Percentiles rank a stretch among this genome's conserved stretches.
These are phyloP conservation scores for Tylopilus felleus DNA, from an alignment of 768 basidiomycete species.

Conservation along the genomic window DNA sequence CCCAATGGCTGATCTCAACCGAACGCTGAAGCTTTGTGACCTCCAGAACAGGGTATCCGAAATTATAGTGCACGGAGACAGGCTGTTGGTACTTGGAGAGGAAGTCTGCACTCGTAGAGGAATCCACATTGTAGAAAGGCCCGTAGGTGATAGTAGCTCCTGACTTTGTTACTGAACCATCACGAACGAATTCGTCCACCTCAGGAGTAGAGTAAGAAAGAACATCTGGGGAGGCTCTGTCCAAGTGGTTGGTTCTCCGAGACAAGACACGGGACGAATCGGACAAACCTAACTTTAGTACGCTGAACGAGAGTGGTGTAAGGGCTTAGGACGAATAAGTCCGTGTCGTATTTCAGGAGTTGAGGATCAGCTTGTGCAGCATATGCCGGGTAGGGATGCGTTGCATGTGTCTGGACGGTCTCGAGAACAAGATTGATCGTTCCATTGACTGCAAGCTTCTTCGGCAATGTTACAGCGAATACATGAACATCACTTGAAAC, in stretches of 20 bases:
- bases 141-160: conserved; percentile 86
- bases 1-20: conserved; percentile 97
- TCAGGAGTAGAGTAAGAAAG: conserved; percentile 70
- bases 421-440: conserved; percentile 77
- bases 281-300: conserved; percentile 77
- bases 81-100: conserved; percentile 58
- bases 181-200: conserved; percentile 56
- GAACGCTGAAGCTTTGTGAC: conserved; percentile 67
- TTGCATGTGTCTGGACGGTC: conserved; percentile 74
- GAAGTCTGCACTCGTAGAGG: conserved; percentile 57
- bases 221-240: conserved; percentile 69
- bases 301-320: conserved; percentile 80
- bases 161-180: conserved; percentile 63
- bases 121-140: conserved; percentile 73
- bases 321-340: conserved; percentile 80
- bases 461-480: conserved; percentile 63
- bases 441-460: conserved; percentile 52
- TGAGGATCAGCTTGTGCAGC: conserved; percentile 78
- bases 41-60: conserved; percentile 79
- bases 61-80: conserved; percentile 74
- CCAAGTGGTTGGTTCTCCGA: conserved; percentile 1
- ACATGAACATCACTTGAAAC: conserved; percentile 46
- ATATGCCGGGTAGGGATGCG: conserved; percentile 68
- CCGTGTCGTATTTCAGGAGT: conserved; percentile 70
- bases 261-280: not conserved